Conservation (phyloP, 441 rosid species). For the Codiaeum variegatum region DNA sequence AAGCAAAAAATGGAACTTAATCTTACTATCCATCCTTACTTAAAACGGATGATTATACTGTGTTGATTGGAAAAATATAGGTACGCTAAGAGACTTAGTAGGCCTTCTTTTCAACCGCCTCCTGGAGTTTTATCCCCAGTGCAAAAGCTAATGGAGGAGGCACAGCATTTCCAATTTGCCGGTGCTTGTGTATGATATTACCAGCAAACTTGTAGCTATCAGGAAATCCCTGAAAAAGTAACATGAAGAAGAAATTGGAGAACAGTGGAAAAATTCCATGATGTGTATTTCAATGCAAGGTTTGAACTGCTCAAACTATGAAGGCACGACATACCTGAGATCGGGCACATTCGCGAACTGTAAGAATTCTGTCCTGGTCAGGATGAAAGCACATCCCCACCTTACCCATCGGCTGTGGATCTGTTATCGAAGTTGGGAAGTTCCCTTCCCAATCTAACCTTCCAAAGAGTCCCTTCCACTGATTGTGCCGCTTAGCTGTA, state of each 20-base stretch:
- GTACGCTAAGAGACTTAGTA: background rate
- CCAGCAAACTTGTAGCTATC: constrained; percentile 46
- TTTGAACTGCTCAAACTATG: background rate
- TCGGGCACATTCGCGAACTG: constrained; percentile 86
- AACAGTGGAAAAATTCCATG: background rate
- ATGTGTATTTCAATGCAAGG: background rate
- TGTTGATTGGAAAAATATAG: background rate
- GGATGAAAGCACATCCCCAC: constrained; percentile 96
- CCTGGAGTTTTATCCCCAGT: constrained; percentile 41
- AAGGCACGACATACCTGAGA: constrained; percentile 53
- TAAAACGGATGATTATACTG: background rate
- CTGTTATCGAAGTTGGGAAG: constrained; percentile 82
- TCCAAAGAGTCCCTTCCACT: constrained; percentile 89
- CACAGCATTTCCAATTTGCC: constrained; percentile 66
- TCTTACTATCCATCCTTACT: background rate
- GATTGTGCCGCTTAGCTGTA: constrained; percentile 68
- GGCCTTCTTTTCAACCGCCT: constrained; percentile 28
- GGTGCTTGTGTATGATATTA: constrained; percentile 44
- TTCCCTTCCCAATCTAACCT: constrained; percentile 92
- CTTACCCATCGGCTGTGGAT: constrained; percentile 92
- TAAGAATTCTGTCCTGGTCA: constrained; percentile 78
- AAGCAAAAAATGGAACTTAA: background rate
- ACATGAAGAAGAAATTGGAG: background rate
- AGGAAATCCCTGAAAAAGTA: constrained; percentile 40
- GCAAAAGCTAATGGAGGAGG: constrained; percentile 59